Evolutionary conservation across 2,329 filamentous ascomycete genomes (phyloP), one percentile per base, ranked within the genome.

Genomic region (Keithomyces neogunnii): DNA sequence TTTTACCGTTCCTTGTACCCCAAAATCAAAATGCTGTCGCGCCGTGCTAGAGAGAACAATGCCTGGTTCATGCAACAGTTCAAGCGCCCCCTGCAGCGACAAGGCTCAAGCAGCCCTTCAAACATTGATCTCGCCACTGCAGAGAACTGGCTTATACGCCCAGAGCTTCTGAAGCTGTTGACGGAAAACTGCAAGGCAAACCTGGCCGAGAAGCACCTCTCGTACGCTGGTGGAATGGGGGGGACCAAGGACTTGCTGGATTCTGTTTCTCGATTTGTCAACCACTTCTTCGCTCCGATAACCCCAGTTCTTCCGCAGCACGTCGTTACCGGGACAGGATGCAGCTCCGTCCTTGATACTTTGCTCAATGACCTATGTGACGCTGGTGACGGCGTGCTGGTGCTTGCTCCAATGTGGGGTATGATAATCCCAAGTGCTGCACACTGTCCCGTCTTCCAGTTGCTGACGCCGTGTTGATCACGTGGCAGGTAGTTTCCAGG

Each of bases 141-240:
- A 11, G 51, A 52, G 35, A 52, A 52, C 11, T 52, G 51, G 51
- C 42, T 49, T 13, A 49, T 52, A 26, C 47, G 51, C 4, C 51
- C 47, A 3, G 47, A 52, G 40, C 11, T 52, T 5, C 43, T 52
- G 13, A 5, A 33, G 11, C 43, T 52, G 10, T 19, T 52, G n/a
- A 52, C 50, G 26, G 26, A 19, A 28, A 52, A 46, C 29, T 43
- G 29, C 40, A 19, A 13, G 11, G 28, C n/a, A 8, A 26, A n/a
- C 32, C 28, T 52, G 4, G 7, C 39, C n/a, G 51, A 49, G 13
- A 39, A 45, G 10, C 47, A 52, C 35, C 28, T 52, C 3, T 52
- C 51, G 11, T 52, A 52, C 13, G 51, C 51, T 3, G 31, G 29
- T 35, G 51, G 51, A 10, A 19, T 52, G n/a, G 51, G 51, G 9